A percentile compares a stretch with the other conserved stretches of the same genome.
Evolutionary conservation across 139 green algal species (phyloP).

Genomic region (Chlorella sp.): DNA sequence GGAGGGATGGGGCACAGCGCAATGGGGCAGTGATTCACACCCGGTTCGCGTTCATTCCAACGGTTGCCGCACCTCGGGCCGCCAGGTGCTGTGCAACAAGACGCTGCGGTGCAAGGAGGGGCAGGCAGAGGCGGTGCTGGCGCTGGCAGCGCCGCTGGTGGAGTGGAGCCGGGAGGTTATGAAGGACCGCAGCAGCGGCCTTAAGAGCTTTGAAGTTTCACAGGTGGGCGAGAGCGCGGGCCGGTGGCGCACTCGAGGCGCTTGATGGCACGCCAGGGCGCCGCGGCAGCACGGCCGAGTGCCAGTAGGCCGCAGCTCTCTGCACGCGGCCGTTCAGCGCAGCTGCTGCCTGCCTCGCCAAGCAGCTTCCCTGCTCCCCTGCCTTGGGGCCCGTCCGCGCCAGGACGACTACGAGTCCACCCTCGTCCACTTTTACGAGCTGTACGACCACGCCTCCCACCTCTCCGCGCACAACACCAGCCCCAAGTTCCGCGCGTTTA

Average conservation of each 20-base stretch:
- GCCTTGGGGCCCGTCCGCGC: neutral
- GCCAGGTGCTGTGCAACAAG: constrained; percentile 55
- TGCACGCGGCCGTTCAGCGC: no score
- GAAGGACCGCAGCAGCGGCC: constrained; percentile 42
- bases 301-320: no score
- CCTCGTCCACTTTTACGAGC: constrained; percentile 78
- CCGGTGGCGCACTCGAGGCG: no score
- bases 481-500: constrained; percentile 48
- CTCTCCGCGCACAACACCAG: constrained; percentile 61
- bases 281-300: no score
- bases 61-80: no score
- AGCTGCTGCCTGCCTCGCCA: no score
- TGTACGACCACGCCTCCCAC: constrained; percentile 58
- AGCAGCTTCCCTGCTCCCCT: neutral
- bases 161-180: constrained; percentile 43
- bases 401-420: constrained; percentile 40
- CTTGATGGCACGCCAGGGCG: no score
- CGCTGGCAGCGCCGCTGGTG: constrained; percentile 50
- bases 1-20: no score
- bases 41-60: no score
- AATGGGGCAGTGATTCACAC: no score
- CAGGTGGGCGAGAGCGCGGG: constrained; percentile 5
- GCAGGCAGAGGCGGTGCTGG: constrained; percentile 38
- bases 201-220: constrained; percentile 48
- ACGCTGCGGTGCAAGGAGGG: constrained; percentile 64